phyloP scores from a whole-genome alignment of 163 green algal species.

The Volvox carteri region DNA sequence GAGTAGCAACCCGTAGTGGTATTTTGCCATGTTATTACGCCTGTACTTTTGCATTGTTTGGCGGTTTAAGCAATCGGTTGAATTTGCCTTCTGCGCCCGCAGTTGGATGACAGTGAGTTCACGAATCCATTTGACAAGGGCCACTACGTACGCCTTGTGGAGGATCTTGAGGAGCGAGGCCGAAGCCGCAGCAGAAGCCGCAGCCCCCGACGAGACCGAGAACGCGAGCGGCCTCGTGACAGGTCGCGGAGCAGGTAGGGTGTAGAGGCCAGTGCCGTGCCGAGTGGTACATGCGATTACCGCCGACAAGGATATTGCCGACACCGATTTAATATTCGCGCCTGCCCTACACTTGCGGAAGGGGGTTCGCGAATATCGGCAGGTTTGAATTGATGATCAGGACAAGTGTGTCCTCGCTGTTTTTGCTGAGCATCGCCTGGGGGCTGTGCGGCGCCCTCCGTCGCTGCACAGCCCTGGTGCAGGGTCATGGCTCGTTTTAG shows the following conservation, averaged over 20 bases:
- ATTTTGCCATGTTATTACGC: too few relatives aligned
- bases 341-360: neutral
- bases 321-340: too few relatives aligned
- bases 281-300: too few relatives aligned
- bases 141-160: constrained; percentile 55
- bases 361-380: too few relatives aligned
- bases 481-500: constrained; percentile 16
- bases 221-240: constrained; percentile 20
- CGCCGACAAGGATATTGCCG: too few relatives aligned
- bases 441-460: constrained; percentile 20
- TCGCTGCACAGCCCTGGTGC: constrained; percentile 18
- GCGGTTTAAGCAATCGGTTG: too few relatives aligned
- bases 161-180: constrained; percentile 56
- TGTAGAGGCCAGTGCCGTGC: too few relatives aligned
- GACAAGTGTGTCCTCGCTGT: neutral
- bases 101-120: constrained; percentile 97
- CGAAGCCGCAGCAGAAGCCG: constrained; percentile 7
- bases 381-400: neutral
- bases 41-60: too few relatives aligned
- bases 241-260: constrained; percentile 38
- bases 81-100: too few relatives aligned
- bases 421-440: constrained; percentile 13
- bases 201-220: constrained; percentile 6
- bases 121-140: constrained; percentile 65
- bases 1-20: too few relatives aligned